These are phyloP conservation scores for Salix suchowensis DNA, from an alignment of 345 rosid species.

Conservation along the genomic window DNA sequence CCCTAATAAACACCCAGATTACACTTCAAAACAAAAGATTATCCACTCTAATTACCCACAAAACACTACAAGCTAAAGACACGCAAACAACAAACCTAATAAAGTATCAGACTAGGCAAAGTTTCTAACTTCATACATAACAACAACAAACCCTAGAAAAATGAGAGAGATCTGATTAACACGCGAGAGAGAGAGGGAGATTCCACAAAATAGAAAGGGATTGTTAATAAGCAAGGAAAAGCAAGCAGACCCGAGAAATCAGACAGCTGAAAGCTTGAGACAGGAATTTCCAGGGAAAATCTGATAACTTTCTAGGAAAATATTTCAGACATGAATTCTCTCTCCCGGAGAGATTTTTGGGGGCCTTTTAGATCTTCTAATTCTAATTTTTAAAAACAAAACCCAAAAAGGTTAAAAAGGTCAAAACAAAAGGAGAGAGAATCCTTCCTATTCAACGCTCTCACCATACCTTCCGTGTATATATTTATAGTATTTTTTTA, in stretches of 20 bases:
- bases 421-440: too few relatives aligned
- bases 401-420: not conserved
- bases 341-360: not conserved
- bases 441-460: too few relatives aligned
- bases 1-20: not conserved
- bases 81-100: not conserved
- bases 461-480: too few relatives aligned
- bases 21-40: not conserved
- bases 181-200: not conserved
- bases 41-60: not conserved
- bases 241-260: not conserved
- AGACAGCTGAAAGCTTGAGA: not conserved
- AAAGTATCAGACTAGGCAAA: not conserved
- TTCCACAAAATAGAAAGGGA: not conserved
- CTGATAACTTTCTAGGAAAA: constrained; percentile 2
- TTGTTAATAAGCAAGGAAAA: not conserved
- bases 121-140: not conserved
- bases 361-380: not conserved
- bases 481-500: too few relatives aligned
- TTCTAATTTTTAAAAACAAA: not conserved
- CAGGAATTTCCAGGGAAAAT: constrained; percentile 3
- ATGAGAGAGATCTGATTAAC: constrained; percentile 6
- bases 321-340: constrained; percentile 12
- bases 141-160: not conserved
- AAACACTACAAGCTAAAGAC: not conserved